Conservation (phyloP, 495 filamentous ascomycete genomes). For the Neurospora hispaniola region DNA sequence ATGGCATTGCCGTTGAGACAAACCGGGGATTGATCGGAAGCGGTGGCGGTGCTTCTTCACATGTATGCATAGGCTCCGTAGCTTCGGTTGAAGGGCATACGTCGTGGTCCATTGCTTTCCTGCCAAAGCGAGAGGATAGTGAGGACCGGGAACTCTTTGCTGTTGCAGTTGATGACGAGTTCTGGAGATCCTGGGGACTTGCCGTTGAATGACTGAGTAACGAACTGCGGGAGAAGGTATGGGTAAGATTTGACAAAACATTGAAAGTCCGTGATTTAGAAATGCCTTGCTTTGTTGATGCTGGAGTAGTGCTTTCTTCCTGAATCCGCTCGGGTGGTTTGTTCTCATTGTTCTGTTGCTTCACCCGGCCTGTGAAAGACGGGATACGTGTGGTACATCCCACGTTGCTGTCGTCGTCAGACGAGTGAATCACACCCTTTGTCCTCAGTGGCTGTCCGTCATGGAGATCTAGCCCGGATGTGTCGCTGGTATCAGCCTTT, state of each 20-base stretch:
- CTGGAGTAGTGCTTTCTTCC: neutral
- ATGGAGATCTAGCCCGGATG: neutral
- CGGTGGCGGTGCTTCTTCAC: neutral
- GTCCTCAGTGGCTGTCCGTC: neutral
- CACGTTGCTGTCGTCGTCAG: neutral
- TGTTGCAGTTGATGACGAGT: neutral
- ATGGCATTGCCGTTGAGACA: constrained; percentile 21
- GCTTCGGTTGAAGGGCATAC: neutral
- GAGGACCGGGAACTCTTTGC: neutral
- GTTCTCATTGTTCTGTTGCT: constrained; percentile 12
- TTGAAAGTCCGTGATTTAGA: constrained; percentile 28
- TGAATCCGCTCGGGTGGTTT: neutral
- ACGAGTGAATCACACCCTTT: neutral
- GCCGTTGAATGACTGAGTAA: constrained; percentile 3
- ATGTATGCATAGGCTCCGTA: neutral
- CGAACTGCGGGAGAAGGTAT: constrained; percentile 27
- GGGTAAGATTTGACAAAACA: constrained; percentile 28
- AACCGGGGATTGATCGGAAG: constrained; percentile 7
- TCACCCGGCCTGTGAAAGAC: neutral
- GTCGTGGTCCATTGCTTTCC: constrained; percentile 1
- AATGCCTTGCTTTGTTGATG: constrained; percentile 4
- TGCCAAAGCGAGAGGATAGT: constrained; percentile 1
- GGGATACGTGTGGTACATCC: neutral
- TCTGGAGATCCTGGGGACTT: neutral
- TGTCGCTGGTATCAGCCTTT: neutral